Conservation (phyloP, 495 filamentous ascomycete genomes). For the Bryoglossum gracile region DNA sequence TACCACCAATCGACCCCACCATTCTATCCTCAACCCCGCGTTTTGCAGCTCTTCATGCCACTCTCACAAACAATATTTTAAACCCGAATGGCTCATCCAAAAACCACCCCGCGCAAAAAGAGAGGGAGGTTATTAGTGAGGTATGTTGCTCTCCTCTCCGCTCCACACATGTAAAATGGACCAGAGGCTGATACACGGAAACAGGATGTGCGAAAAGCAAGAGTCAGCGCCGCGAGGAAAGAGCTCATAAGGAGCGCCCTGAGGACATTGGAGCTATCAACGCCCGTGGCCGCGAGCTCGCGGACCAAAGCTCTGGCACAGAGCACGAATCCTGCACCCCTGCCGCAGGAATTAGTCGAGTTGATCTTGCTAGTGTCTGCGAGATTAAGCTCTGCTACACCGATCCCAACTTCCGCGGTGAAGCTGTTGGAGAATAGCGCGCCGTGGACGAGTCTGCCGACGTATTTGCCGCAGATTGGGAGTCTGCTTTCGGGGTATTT, state of each 20-base stretch:
- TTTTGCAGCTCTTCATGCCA: slow-evolving; percentile 56
- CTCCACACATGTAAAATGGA: too few species aligned
- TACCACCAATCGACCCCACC: slow-evolving; percentile 55
- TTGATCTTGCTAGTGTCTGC: slow-evolving; percentile 22
- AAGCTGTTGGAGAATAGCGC: slow-evolving; percentile 12
- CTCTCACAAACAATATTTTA: slow-evolving; percentile 49
- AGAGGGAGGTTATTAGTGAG: slow-evolving; percentile 43
- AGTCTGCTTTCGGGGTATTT: slow-evolving; percentile 35
- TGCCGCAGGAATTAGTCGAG: slow-evolving; percentile 21
- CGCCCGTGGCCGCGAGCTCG: slow-evolving; percentile 3
- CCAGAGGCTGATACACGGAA: too few species aligned
- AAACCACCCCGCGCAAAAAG: slow-evolving; percentile 43
- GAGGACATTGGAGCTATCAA: slow-evolving; percentile 12
- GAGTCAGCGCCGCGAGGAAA: slow-evolving; percentile 9
- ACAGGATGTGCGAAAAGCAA: slow-evolving; percentile 12
- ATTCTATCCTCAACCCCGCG: slow-evolving; percentile 56
- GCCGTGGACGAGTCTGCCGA: slow-evolving; percentile 21
- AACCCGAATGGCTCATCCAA: slow-evolving; percentile 57
- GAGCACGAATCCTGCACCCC: neutral
- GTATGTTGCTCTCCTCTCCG: too few species aligned
- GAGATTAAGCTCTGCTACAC: slow-evolving; percentile 3
- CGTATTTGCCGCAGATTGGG: slow-evolving; percentile 33
- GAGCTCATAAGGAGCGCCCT: slow-evolving; percentile 16
- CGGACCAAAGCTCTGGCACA: neutral
- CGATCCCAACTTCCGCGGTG: neutral